Evolutionary conservation across 2,329 filamentous ascomycete genomes (phyloP), one percentile per base, ranked within the genome.

Genomic region (Penicillium paneum): DNA sequence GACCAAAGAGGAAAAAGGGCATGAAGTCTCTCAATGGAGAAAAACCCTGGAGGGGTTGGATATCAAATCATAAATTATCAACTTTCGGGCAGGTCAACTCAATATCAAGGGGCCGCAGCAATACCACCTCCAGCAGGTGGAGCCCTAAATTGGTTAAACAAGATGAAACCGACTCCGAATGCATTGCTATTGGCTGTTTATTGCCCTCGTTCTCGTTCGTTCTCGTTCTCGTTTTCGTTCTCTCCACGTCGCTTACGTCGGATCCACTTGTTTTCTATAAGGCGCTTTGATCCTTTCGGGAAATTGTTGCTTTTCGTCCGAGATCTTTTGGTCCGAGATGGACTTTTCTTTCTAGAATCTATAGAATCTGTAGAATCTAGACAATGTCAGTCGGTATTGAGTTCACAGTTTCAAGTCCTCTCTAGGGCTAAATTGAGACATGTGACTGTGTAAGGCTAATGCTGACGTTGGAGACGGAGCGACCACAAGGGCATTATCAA

Each of bases 151-250:
- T 21, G 17, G n/a, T 10, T 31, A 17, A 49, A 38, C 21, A 43
- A 2, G 46, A 40, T 43, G 24, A 54, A 39, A 21, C 17, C 4
- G 26, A 1, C 10, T 15, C n/a, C 4, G 26, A 12, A 10, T 13
- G 31, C 8, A 36, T 39, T 50, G 12, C 34, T 40, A 56, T 59
- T 63, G 56, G 58, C 8, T 21, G 10, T 11, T 56, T 63, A 64
- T 56, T 58, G 41, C 31, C 13, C 12, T 67, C 62, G 59, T 58
- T 58, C 38, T 63, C 59, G 50, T 38, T 54, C 62, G 62, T 52
- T 60, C 32, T 69, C 68, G 65, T 48, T 51, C 28, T 59, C 54
- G 58, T 40, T 52, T 36, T 64, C 43, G 46, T 21, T 5, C 1
- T 45, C 17, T 3, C 24, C 45, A 38, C 56, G 19, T 62, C 60